Evolutionary conservation across 2,329 filamentous ascomycete genomes (phyloP).

Genomic region (Penicillium rolfsii): DNA sequence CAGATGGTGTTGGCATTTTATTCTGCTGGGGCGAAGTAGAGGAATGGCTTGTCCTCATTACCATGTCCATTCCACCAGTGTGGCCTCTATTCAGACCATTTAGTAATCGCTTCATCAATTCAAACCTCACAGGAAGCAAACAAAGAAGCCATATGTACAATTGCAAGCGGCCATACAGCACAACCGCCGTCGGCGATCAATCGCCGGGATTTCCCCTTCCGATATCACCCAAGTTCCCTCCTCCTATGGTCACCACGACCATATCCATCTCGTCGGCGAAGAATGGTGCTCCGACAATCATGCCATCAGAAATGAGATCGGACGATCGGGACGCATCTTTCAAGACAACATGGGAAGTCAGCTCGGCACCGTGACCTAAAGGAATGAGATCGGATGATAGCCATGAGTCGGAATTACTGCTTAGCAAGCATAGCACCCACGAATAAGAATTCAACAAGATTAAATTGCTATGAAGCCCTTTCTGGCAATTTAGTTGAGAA

Average conservation of each 20-base stretch:
- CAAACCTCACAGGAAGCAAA: conserved; percentile 14
- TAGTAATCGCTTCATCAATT: conserved; percentile 25
- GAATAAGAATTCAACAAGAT: too few relatives aligned
- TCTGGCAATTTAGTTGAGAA: too few relatives aligned
- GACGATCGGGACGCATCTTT: too few relatives aligned
- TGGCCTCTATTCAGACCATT: conserved; percentile 30
- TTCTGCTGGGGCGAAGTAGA: conserved; percentile 30
- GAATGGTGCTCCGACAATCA: conserved; percentile 6
- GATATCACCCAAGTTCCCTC: conserved; percentile 19
- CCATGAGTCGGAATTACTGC: background rate
- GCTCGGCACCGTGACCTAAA: background rate
- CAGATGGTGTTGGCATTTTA: conserved; percentile 25
- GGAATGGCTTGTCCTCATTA: conserved; percentile 30
- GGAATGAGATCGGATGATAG: too few relatives aligned
- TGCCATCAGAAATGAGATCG: conserved; percentile 13
- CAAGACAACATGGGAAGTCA: too few relatives aligned
- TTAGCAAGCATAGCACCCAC: too few relatives aligned
- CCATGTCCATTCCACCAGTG: conserved; percentile 30
- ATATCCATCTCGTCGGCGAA: conserved; percentile 22
- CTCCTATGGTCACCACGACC: conserved; percentile 22
- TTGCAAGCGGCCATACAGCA: conserved; percentile 12
- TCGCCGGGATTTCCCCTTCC: conserved; percentile 22
- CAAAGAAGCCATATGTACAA: conserved; percentile 10
- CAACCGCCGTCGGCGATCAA: conserved; percentile 12
- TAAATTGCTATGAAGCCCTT: too few relatives aligned